These are phyloP conservation scores for Stellera chamaejasme DNA, from an alignment of 345 rosid genomes.

Conservation along the genomic window DNA sequence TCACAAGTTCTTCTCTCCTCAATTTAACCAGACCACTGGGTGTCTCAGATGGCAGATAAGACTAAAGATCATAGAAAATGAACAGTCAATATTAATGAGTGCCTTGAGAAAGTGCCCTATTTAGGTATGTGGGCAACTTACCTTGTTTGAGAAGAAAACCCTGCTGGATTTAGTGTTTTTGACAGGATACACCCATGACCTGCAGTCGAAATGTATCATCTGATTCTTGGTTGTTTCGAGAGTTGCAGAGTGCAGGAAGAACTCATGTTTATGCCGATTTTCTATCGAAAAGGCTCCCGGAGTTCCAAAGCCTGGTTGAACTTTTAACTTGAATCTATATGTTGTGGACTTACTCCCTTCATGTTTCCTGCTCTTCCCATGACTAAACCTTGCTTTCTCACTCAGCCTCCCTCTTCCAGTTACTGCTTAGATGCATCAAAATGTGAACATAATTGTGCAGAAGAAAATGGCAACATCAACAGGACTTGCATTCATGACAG, in stretches of 20 bases:
- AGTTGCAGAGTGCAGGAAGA: conserved; percentile 45
- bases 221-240: conserved; percentile 12
- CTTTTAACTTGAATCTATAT: conserved; percentile 26
- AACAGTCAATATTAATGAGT: neutral
- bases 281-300: conserved; percentile 42
- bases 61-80: conserved; percentile 16
- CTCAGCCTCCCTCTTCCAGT: conserved; percentile 41
- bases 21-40: conserved; percentile 32
- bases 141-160: conserved; percentile 46
- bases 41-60: conserved; percentile 41
- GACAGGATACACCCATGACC: conserved; percentile 53
- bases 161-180: conserved; percentile 25
- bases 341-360: conserved; percentile 18
- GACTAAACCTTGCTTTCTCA: conserved; percentile 24
- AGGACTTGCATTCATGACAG: neutral
- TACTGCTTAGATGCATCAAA: conserved; percentile 13
- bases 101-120: neutral
- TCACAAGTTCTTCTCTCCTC: conserved; percentile 35
- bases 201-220: conserved; percentile 37
- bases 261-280: conserved; percentile 32
- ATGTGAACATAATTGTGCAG: neutral
- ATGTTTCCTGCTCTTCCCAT: conserved; percentile 25
- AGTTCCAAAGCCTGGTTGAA: conserved; percentile 32
- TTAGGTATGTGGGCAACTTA: conserved; percentile 10
- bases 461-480: conserved; percentile 1